Evolutionary conservation across 148 eudicot genomes (phyloP).

Genomic region (Limonium bicolor): DNA sequence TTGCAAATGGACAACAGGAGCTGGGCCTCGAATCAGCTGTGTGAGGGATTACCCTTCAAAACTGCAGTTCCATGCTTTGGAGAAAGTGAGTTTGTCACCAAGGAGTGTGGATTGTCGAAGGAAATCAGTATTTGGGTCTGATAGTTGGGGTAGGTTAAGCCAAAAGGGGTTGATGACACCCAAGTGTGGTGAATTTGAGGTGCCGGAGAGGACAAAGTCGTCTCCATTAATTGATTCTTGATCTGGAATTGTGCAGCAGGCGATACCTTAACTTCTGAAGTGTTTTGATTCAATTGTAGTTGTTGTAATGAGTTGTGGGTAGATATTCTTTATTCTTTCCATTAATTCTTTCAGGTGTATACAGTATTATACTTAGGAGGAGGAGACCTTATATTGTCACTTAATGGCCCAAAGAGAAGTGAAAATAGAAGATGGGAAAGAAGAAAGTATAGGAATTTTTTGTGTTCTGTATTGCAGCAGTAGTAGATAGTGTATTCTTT

Average conservation of each 20-base stretch:
- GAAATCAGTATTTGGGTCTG: slow-evolving; percentile 20
- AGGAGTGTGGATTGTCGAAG: slow-evolving; percentile 31
- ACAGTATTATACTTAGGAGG: neutral
- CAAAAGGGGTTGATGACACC: slow-evolving; percentile 20
- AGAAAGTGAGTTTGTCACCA: slow-evolving; percentile 63
- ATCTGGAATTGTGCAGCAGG: too few species aligned
- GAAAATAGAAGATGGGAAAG: neutral
- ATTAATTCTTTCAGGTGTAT: slow-evolving; percentile 3
- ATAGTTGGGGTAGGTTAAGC: slow-evolving; percentile 3
- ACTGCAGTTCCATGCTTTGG: slow-evolving; percentile 62
- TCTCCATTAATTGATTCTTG: slow-evolving; percentile 19
- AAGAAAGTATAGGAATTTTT: neutral
- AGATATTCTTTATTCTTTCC: slow-evolving; percentile 2
- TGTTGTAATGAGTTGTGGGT: neutral
- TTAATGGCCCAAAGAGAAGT: neutral
- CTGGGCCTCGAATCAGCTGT: slow-evolving; percentile 90
- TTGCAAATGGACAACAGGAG: slow-evolving; percentile 88
- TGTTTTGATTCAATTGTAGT: neutral
- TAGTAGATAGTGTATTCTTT: too few species aligned
- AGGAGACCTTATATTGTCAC: neutral
- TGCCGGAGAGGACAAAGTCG: slow-evolving; percentile 16
- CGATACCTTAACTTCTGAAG: too few species aligned
- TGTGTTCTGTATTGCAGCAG: neutral
- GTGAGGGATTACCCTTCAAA: slow-evolving; percentile 75
- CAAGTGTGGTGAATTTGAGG: slow-evolving; percentile 10